phyloP scores from a whole-genome alignment of 2,329 filamentous ascomycete genomes.

The Sphaerostilbella broomeana region DNA sequence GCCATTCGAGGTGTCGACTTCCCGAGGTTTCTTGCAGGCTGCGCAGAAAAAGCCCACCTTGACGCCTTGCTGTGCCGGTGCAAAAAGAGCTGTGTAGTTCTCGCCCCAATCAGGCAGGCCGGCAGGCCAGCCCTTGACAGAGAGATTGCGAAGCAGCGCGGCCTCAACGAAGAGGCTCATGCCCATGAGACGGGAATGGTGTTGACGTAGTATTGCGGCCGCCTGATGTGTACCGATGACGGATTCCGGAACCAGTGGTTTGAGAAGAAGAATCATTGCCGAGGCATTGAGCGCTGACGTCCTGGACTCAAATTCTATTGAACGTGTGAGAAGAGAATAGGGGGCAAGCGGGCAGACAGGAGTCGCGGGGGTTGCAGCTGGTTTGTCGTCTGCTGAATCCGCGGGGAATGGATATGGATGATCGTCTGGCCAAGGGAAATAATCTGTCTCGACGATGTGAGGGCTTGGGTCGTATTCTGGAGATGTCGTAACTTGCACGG shows the following conservation, averaged over 20 bases:
- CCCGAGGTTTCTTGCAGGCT: conserved; percentile 49
- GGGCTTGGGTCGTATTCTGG: conserved; percentile 34
- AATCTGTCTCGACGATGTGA: conserved; percentile 50
- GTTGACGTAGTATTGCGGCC: conserved; percentile 49
- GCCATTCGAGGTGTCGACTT: conserved; percentile 41
- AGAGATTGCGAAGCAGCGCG: conserved; percentile 54
- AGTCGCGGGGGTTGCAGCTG: conserved; percentile 10
- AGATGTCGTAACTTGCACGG: conserved; percentile 20
- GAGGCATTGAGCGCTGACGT: conserved; percentile 53
- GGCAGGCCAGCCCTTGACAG: conserved; percentile 49
- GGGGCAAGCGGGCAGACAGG: conserved; percentile 44
- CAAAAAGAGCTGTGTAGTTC: conserved; percentile 48
- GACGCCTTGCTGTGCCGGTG: conserved; percentile 47
- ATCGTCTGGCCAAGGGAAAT: conserved; percentile 52
- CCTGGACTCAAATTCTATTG: conserved; percentile 49
- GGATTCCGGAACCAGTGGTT: conserved; percentile 47
- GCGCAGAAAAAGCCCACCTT: conserved; percentile 49
- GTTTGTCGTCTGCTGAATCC: conserved; percentile 13
- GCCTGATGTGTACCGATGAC: conserved; percentile 52
- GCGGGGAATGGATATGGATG: conserved; percentile 47
- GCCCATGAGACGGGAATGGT: conserved; percentile 52
- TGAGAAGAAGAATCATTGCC: conserved; percentile 53
- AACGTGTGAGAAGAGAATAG: conserved; percentile 45
- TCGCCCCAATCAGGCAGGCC: conserved; percentile 47
- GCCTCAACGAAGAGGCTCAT: conserved; percentile 57